Evolutionary conservation across 2,329 filamentous ascomycete species (phyloP), one percentile per base, ranked within the genome.

Genomic region (Fusarium metavorans): DNA sequence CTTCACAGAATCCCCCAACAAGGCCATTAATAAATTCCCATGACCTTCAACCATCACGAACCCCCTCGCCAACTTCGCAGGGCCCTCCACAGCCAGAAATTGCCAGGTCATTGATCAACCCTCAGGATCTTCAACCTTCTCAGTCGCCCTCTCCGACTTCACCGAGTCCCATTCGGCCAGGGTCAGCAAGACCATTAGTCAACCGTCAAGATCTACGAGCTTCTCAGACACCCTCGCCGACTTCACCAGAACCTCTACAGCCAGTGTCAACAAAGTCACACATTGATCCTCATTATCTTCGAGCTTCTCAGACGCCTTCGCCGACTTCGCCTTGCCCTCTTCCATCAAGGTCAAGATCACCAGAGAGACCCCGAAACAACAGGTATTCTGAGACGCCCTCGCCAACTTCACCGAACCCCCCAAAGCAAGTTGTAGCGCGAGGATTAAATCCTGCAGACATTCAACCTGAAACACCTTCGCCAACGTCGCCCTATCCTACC

Each of bases 281-380:
- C 23, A 32, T 34, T 14, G 37, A 25, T 18, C 4, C 35, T 18
- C 48, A 54, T 6, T 56, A 73, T 48, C 52, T 61, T 23, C 14
- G 50, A 9, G 27, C 62, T n/a, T 58, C 68, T 64, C 65, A 30
- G 20, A 70, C 70, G 20, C 68, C 72, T 13, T 75, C 72, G 27
- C 59, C 65, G 23, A 57, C 60, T 37, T 59, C 72, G 20, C 59
- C 54, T 23, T 62, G 68, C 45, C 64, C 56, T 56, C 30, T 45
- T 34, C 45, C 25, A 14, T 18, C 48, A 32, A 27, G 48, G 27
- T 27, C 18, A 54, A 54, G 25, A n/a, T 9, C 48, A 9, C 18
- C 27, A 54, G 48, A 20, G 5, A 30, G 13, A 32, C 48, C 18
- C 10, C 48, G 14, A 54, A 32, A 54, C 18, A 30, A 18, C 16